Percentiles rank a stretch among this genome's conserved stretches.
Conservation (phyloP, 768 basidiomycete genomes). For the Mycena haematopus region DNA sequence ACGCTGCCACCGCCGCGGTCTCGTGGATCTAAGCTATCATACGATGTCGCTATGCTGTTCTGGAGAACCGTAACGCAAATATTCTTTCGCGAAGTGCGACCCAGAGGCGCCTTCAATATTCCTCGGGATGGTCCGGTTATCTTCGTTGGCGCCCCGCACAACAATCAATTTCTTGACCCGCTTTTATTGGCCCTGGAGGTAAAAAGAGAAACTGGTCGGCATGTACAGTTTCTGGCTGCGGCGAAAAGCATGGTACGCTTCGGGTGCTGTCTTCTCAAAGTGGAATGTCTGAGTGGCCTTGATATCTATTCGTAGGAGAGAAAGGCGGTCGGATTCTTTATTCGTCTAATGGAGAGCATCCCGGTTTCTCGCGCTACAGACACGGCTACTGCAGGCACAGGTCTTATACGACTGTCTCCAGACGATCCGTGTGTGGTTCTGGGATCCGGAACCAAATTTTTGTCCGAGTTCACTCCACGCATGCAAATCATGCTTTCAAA, state of each 20-base stretch:
- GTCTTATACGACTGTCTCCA: conserved; percentile 70
- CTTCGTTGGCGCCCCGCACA: conserved; percentile 91
- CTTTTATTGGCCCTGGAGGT: conserved; percentile 85
- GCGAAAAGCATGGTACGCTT: conserved; percentile 75
- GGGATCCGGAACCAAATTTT: conserved; percentile 82
- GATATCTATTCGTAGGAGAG: conserved; percentile 44
- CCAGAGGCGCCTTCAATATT: conserved; percentile 93
- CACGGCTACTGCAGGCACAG: conserved; percentile 75
- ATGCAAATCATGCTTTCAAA: conserved; percentile 91
- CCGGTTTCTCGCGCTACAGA: conserved; percentile 94
- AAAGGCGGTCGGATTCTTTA: conserved; percentile 80
- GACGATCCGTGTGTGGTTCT: conserved; percentile 80
- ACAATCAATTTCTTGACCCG: conserved; percentile 95
- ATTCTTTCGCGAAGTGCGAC: conserved; percentile 95
- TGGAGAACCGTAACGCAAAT: conserved; percentile 88
- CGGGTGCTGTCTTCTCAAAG: neutral
- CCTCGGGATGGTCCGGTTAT: conserved; percentile 89
- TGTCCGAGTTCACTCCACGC: conserved; percentile 69
- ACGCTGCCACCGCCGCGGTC: neutral
- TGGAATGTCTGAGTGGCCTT: neutral
- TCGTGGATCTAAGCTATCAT: conserved; percentile 39
- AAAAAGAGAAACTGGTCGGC: conserved; percentile 78
- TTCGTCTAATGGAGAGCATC: conserved; percentile 86
- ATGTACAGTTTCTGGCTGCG: conserved; percentile 86
- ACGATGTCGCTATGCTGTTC: conserved; percentile 81